A percentile compares a stretch with the other conserved stretches of the same genome.
These are phyloP conservation scores for Leccinum glutinopallens DNA, from an alignment of 1,284 basidiomycete species.

Conservation along the genomic window DNA sequence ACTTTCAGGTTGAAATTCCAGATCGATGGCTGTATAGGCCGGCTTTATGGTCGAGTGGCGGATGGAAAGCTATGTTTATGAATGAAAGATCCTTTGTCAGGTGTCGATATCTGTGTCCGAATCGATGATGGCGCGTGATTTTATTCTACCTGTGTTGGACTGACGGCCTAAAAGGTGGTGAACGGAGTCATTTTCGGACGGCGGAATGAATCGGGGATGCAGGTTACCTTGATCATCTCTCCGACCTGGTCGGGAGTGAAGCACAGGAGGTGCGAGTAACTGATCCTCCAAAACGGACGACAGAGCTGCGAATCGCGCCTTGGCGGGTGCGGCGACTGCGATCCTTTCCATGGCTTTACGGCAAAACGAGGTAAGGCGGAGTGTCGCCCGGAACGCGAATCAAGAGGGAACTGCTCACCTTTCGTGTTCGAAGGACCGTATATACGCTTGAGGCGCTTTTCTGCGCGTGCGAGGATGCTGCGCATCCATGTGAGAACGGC, in stretches of 20 bases:
- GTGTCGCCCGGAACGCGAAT: neutral
- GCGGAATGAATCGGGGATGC: conserved; percentile 1
- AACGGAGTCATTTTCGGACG: neutral
- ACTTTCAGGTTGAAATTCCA: conserved; percentile 10
- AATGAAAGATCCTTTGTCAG: conserved; percentile 9
- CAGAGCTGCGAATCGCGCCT: conserved; percentile 14
- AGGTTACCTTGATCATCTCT: conserved; percentile 12
- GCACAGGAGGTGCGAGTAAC: conserved; percentile 20
- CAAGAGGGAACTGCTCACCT: conserved; percentile 12
- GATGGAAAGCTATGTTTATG: conserved; percentile 10
- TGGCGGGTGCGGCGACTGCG: conserved; percentile 14
- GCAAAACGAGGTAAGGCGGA: neutral
- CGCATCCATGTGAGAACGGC: conserved; percentile 10
- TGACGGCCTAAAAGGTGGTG: conserved; percentile 6
- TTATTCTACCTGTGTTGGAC: neutral
- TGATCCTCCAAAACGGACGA: conserved; percentile 19
- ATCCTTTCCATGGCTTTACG: conserved; percentile 19
- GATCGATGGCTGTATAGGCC: neutral
- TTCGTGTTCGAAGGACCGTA: conserved; percentile 27
- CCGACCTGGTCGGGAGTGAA: conserved; percentile 20
- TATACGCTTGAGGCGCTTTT: conserved; percentile 27
- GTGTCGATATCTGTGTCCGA: conserved; percentile 13
- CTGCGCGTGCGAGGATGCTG: conserved; percentile 29
- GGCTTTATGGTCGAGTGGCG: neutral
- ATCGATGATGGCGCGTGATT: conserved; percentile 11